These are phyloP conservation scores for Plectranthus barbatus DNA, from an alignment of 257 asterid genomes.

Conservation along the genomic window DNA sequence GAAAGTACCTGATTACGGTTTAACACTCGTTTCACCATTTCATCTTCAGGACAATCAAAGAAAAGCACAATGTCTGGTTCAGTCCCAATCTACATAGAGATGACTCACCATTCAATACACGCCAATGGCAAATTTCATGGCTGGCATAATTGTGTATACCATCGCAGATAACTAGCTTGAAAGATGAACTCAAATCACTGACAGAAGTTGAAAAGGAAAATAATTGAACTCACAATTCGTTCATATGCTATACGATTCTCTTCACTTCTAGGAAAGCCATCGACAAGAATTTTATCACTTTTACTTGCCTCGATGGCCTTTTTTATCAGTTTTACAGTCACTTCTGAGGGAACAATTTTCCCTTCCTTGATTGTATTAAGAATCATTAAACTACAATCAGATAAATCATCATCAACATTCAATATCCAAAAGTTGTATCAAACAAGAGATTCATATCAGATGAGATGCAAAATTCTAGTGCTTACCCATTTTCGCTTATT, in stretches of 20 bases:
- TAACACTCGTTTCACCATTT: constrained; percentile 84
- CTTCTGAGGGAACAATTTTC: constrained; percentile 83
- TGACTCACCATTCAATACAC: constrained; percentile 3
- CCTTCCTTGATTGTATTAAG: constrained; percentile 76
- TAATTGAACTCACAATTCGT: constrained; percentile 50
- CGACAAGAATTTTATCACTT: constrained; percentile 63
- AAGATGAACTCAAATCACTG: constrained; percentile 10
- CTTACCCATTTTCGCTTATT: constrained; percentile 62
- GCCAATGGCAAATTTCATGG: background rate
- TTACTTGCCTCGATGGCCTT: constrained; percentile 62
- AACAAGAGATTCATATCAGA: constrained; percentile 12
- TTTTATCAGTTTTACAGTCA: constrained; percentile 68
- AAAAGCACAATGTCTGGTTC: constrained; percentile 91
- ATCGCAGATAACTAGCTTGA: background rate
- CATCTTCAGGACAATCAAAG: constrained; percentile 88
- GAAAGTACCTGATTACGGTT: constrained; percentile 68
- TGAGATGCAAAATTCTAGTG: background rate
- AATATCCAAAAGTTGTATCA: constrained; percentile 1
- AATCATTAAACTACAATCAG: constrained; percentile 68
- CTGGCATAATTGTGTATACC: background rate
- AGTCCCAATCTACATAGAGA: constrained; percentile 54
- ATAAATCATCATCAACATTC: constrained; percentile 9
- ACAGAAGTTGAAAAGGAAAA: constrained; percentile 4
- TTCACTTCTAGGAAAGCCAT: constrained; percentile 96
- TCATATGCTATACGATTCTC: constrained; percentile 85